Base-by-base conservation (phyloP, 495 filamentous ascomycete genomes). In the Lophiotrema nucula region DNA sequence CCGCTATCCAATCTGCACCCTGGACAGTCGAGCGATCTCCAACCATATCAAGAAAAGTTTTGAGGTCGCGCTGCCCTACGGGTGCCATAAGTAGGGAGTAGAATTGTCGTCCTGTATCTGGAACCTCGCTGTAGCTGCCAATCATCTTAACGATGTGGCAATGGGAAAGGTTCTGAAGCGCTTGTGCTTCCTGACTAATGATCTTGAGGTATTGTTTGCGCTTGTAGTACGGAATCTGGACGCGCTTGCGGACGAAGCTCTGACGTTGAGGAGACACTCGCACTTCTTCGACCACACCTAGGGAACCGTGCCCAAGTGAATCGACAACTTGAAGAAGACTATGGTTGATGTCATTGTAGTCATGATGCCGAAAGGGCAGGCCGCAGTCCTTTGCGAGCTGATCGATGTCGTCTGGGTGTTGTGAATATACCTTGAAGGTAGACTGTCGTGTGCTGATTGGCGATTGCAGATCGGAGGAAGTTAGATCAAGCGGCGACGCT, bases 11-110 rank as follows among this genome's bases (percentile, higher is more conserved):
- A 35, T 31, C 47, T 19, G 6, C 23, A 58, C 23, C 58, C 60
- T 1, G 60, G 53, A 48, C 58, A 58, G 26, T 33, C 50, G 8
- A 62, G 50, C 13, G 44, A 11, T 5, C 16, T 4, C 10, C 35
- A 4, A n/a, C 5, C 13, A 18, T 24, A 18, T 21, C 47, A 5
- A 60, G 23, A 18, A 54, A 55, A 5, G 39, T 10, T 16, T 31
- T 35, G 2, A 60, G 31, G 44, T 60, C 57, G 24, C 24, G 11
- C 1, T 60, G 23, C 15, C 49, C 57, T 12, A 60, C 57, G 15
- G 57, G 50, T 11, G 22, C n/a, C 41, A 60, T 60, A 28, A 60
- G 50, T 22, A 60, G 33, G 16, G 49, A 60, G 35, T 54, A 60
- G 22, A 42, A 54, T 1, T 19, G 42, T 13, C 33, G 28, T 18